These are phyloP conservation scores for Clavispora vitiphila DNA, from an alignment of 805 yeast genomes.

Conservation along the genomic window DNA sequence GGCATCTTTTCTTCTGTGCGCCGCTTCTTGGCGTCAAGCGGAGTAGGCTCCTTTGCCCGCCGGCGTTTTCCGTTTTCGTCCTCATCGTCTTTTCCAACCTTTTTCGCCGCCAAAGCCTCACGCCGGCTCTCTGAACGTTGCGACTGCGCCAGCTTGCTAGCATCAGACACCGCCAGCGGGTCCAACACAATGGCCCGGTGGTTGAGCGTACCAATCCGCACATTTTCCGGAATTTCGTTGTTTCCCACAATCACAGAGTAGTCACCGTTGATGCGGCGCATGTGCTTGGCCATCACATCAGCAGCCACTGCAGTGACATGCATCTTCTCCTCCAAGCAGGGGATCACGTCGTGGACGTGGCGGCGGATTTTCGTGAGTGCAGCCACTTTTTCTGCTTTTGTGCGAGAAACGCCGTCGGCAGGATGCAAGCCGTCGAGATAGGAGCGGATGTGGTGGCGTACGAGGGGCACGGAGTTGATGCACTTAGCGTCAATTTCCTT, in stretches of 20 bases:
- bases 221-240: conserved; percentile 74
- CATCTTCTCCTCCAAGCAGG: conserved; percentile 94
- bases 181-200: conserved; percentile 88
- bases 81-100: conserved; percentile 46
- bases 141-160: conserved; percentile 57
- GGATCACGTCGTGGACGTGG: conserved; percentile 65
- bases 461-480: conserved; percentile 63
- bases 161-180: conserved; percentile 43
- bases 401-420: conserved; percentile 5
- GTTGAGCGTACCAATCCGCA: conserved; percentile 72
- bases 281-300: conserved; percentile 65
- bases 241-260: conserved; percentile 66
- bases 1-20: conserved; percentile 9
- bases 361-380: conserved; percentile 38
- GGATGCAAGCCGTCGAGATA: conserved; percentile 31
- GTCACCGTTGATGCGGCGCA: conserved; percentile 73
- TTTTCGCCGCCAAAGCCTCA: conserved; percentile 88
- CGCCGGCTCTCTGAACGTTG: conserved; percentile 81
- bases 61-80: conserved; percentile 18
- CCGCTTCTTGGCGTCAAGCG: conserved; percentile 16
- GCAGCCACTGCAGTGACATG: conserved; percentile 91
- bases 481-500: conserved; percentile 96
- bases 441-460: conserved; percentile 50
- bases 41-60: conserved; percentile 18
- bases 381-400: conserved; percentile 18